Evolutionary conservation across 1,284 basidiomycete species (phyloP), one percentile per base, ranked within the genome.

Genomic region (Marasmius fiardii): DNA sequence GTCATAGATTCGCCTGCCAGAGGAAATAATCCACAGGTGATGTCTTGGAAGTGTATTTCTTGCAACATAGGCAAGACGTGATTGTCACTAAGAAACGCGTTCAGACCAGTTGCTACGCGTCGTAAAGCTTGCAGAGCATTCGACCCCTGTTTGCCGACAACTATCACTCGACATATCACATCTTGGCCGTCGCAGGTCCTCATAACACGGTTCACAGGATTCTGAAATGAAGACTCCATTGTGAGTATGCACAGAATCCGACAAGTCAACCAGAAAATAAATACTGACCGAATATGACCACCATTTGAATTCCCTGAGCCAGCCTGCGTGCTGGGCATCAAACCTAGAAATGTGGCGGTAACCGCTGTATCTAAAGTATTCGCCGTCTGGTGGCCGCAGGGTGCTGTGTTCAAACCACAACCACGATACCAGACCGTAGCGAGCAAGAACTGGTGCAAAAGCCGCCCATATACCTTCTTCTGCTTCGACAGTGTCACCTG

Each of bases 21-120:
- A 1, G 69, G 69, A 53, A 71, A 71, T 20, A 71, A 43, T 4
- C 64, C 65, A 43, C 69, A 68, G 16, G 61, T 61, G 35, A 70
- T 64, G 52, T 69, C 65, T 33, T 68, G 63, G 31, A 66, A 60
- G 2, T 59, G 45, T 20, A 70, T 53, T 52, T 68, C 63, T 6
- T 60, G 43, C 11, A 69, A 54, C 63, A 71, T 58, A 11, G 66
- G 67, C 41, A 68, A 59, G n/a, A 52, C 49, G 44, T 68, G 67
- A 49, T 67, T 68, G 28, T 61, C 61, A 43, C 56, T 57, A 18
- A 43, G 52, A 21, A 67, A 43, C n/a, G 54, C 60, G 16, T 60
- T 51, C 41, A 44, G 33, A 1, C 60, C 64, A 8, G 58, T 63
- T 20, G 61, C 61, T n/a, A 67, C 31, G 51, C 55, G 61, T 21